Evolutionary conservation across 1,284 basidiomycete genomes (phyloP).

Genomic region (Amylostereum areolatum): DNA sequence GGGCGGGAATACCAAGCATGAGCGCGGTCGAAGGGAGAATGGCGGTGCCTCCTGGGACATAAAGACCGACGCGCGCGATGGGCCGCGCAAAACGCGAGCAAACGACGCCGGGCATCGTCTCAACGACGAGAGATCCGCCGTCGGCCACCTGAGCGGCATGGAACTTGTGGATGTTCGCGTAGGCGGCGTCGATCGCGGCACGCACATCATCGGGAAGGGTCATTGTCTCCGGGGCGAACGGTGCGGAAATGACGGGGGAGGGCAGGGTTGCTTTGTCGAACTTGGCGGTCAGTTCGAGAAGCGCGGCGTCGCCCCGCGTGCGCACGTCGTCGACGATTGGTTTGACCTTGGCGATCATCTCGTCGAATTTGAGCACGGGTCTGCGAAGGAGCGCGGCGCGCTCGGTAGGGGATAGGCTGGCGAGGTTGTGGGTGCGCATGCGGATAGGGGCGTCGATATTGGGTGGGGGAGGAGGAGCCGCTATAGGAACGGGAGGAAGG

Average conservation of each 20-base stretch:
- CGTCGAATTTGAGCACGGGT: slow-evolving; percentile 87
- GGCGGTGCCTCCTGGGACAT: slow-evolving; percentile 97
- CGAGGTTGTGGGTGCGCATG: slow-evolving; percentile 71
- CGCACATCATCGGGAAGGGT: slow-evolving; percentile 60
- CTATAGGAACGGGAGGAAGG: slow-evolving; percentile 22
- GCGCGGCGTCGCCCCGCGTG: slow-evolving; percentile 77
- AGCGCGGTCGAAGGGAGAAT: slow-evolving; percentile 95
- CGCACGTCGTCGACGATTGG: slow-evolving; percentile 93
- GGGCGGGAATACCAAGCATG: slow-evolving; percentile 97
- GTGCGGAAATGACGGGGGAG: slow-evolving; percentile 62
- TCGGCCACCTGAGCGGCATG: slow-evolving; percentile 76
- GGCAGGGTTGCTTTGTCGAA: slow-evolving; percentile 79
- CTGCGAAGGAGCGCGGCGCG: slow-evolving; percentile 75
- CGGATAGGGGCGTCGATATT: slow-evolving; percentile 48
- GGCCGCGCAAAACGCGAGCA: slow-evolving; percentile 93
- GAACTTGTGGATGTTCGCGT: slow-evolving; percentile 88
- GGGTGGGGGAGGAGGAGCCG: slow-evolving; percentile 21
- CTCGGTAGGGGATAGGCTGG: slow-evolving; percentile 47
- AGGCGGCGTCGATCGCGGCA: slow-evolving; percentile 87
- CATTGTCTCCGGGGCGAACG: slow-evolving; percentile 56
- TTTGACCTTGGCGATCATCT: slow-evolving; percentile 93
- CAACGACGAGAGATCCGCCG: slow-evolving; percentile 70
- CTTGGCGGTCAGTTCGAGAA: slow-evolving; percentile 88
- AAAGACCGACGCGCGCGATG: slow-evolving; percentile 92
- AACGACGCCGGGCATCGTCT: slow-evolving; percentile 97